A percentile compares a stretch with the other conserved stretches of the same genome.
These are phyloP conservation scores for Pelargonium citronellum DNA, from an alignment of 441 rosid genomes.

Conservation along the genomic window DNA sequence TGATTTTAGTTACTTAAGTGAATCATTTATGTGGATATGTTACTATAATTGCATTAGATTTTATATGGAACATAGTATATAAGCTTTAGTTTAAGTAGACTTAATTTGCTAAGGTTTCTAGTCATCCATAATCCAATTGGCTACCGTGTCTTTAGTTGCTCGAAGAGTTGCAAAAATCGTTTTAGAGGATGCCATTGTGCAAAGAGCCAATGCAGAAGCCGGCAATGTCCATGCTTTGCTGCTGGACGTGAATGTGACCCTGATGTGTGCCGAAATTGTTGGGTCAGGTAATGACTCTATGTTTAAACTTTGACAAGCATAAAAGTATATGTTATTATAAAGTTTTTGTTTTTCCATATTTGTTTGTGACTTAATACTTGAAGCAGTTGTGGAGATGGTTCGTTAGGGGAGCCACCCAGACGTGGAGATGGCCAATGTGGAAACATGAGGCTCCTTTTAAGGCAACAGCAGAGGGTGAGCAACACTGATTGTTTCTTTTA, in stretches of 20 bases:
- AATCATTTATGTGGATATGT: background rate
- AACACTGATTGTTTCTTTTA: conserved; percentile 8
- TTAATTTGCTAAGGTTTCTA: background rate
- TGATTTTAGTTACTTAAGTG: background rate
- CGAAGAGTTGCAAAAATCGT: conserved; percentile 75
- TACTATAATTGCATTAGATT: background rate
- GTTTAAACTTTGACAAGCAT: too few relatives aligned
- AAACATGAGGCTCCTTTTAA: conserved; percentile 76
- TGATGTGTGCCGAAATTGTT: conserved; percentile 79
- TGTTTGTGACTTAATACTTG: background rate
- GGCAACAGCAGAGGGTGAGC: conserved; percentile 71
- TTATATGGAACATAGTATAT: background rate
- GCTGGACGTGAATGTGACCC: conserved; percentile 94
- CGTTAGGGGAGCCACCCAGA: conserved; percentile 61
- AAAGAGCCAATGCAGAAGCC: conserved; percentile 80
- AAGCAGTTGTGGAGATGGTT: conserved; percentile 73
- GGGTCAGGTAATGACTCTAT: conserved; percentile 44
- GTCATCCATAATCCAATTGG: conserved; percentile 9
- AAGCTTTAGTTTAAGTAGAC: background rate
- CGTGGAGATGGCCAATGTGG: conserved; percentile 72
- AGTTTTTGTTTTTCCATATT: background rate
- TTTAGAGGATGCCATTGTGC: conserved; percentile 89
- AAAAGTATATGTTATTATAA: background rate
- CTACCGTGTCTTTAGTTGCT: conserved; percentile 52
- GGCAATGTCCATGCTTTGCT: conserved; percentile 91